Conservation (phyloP, 768 basidiomycete species). For the Termitomyces sp. region DNA sequence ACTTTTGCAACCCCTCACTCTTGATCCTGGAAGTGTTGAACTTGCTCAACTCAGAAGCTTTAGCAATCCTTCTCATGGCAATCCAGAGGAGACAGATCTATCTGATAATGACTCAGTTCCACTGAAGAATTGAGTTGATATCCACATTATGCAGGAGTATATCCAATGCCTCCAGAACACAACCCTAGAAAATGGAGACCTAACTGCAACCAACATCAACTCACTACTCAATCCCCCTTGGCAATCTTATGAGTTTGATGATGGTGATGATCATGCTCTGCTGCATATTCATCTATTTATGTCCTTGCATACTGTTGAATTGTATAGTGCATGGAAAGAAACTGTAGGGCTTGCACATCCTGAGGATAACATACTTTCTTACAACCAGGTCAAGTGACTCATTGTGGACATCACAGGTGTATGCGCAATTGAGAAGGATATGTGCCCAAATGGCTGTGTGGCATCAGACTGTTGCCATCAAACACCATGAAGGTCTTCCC, state of each 20-base stretch:
- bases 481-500: not conserved
- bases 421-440: conserved; percentile 22
- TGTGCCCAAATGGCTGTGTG: conserved; percentile 34
- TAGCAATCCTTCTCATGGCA: too few species aligned
- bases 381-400: not conserved
- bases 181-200: not conserved
- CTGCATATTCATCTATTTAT: not conserved
- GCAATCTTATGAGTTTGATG: not conserved
- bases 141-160: not conserved
- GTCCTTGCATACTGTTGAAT: not conserved
- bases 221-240: not conserved
- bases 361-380: not conserved
- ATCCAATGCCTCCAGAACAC: not conserved
- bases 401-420: conserved; percentile 24
- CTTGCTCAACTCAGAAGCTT: too few species aligned
- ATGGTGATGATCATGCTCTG: not conserved
- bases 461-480: not conserved
- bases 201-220: not conserved
- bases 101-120: not conserved
- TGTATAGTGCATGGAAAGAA: not conserved
- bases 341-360: not conserved
- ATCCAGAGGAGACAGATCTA: too few species aligned
- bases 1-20: too few species aligned
- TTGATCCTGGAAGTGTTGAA: too few species aligned
- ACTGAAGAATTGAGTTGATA: not conserved